A percentile compares a stretch with the other conserved stretches of the same genome.
Conservation (phyloP, 2,329 filamentous ascomycete species). For the Apiospora kogelbergensis region DNA sequence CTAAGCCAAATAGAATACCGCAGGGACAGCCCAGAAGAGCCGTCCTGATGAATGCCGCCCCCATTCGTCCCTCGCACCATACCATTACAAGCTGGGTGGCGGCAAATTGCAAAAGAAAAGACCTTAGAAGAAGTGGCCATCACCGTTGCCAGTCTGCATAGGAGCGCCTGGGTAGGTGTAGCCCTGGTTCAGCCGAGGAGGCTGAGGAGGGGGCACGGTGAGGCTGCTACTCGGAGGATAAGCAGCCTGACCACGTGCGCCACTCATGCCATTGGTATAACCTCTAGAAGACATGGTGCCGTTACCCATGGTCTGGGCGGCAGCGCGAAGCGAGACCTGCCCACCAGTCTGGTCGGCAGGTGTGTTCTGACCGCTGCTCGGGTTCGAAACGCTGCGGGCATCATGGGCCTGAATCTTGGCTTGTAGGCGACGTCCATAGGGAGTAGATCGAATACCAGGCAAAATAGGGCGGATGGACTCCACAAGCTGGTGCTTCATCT, state of each 20-base stretch:
- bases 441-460: conserved; percentile 82
- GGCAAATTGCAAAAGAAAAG: conserved; percentile 16
- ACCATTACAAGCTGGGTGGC: conserved; percentile 27
- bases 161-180: conserved; percentile 27
- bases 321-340: conserved; percentile 50
- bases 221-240: conserved; percentile 36
- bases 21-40: conserved; percentile 8
- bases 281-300: neutral
- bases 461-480: conserved; percentile 85
- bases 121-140: conserved; percentile 31
- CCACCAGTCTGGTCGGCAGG: conserved; percentile 54
- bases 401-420: conserved; percentile 76
- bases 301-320: conserved; percentile 21
- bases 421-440: conserved; percentile 90
- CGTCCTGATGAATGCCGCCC: conserved; percentile 21
- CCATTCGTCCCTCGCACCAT: conserved; percentile 28
- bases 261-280: conserved; percentile 18
- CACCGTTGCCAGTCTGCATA: conserved; percentile 18
- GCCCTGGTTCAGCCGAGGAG: conserved; percentile 28
- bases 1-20: conserved; percentile 24
- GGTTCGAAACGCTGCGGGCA: conserved; percentile 32
- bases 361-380: conserved; percentile 49
- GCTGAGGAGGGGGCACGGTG: conserved; percentile 33
- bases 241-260: conserved; percentile 34
- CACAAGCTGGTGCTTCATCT: conserved; percentile 73